Evolutionary conservation across 2,329 filamentous ascomycete genomes (phyloP), one percentile per base, ranked within the genome.

Genomic region (Phialophora chinensis): DNA sequence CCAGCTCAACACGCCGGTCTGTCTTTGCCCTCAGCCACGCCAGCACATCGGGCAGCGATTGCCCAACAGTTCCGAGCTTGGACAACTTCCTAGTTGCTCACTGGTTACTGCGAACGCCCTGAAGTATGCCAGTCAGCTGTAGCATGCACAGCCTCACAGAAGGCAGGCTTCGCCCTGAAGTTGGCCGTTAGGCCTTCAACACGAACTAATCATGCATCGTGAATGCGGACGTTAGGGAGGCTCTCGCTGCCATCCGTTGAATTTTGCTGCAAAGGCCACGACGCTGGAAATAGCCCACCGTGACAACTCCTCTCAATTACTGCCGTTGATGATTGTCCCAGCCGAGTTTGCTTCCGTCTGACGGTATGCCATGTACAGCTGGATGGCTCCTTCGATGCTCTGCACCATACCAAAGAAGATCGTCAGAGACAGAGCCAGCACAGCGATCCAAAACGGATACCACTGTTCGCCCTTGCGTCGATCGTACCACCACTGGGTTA

Each of bases 361-460:
- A 75, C 60, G 52, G 25, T 20, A 74, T 53, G 72, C 70, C 31
- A 67, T 76, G 67, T 79, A 80, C 2, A 81, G 77, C 57, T 82
- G 80, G 57, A 82, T 52, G 11, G 74, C 79, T 8, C 81, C 77
- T 68, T 80, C 77, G 47, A 84, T 56, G 58, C 74, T 75, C 71
- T 84, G 77, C 12, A 81, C 67, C 14, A 83, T 20, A 5, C 58
- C 58, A 38, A 60, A 60, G 20, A 52, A 52, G 10, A 63, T 35
- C 0, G 77, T 81, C 25, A 80, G 70, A 14, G 72, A 42, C 0
- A 81, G 66, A 0, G 77, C 72, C 1, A 71, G 53, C 1, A 82
- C 73, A 0, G 79, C 81, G 3, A 83, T 75, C 81, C 81, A 84
- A 59, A 83, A 80, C 0, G 56, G 77, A 53, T 72, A 76, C 72